Base-by-base conservation (phyloP, 2,329 filamentous ascomycete genomes). In the Salinomyces thailandicus region DNA sequence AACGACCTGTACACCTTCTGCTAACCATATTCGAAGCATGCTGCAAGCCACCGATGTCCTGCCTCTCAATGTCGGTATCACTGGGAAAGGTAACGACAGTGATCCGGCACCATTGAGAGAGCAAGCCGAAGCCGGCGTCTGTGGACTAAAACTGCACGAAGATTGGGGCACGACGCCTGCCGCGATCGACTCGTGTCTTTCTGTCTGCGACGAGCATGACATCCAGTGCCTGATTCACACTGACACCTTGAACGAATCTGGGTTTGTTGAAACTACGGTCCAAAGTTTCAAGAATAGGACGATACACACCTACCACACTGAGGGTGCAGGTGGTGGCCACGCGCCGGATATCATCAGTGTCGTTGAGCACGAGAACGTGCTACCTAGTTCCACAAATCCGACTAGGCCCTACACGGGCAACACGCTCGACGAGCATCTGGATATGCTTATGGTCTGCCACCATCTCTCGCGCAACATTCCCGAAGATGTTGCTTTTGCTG, bases 361-460 rank as follows among this genome's bases (percentile, higher is more conserved):
- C 1, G 89, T 95, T 8, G 85, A 93, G 60, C 80, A 87, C 52
- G 63, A 75, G 32, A 91, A 96, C 55, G 86, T 96, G 2, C 73
- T 96, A 1, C 89, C 89, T 0, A 85, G 80, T 4, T 89, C 81
- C 31, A 96, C 89, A 0, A 96, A 94, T 58, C 89, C 89, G 0
- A 96, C 89, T 1, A 72, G 87, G 2, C 89, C 89, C 0, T 95
- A 79, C 61, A 96, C 89, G 2, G 70, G 72, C 47, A 95, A 96
- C 66, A 96, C 89, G 0, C 73, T 96, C 0, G 89, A 95, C 55
- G 89, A 96, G 62, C 89, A 96, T 62, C 74, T 95, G 11, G 89
- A 96, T 64, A 96, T 96, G 89, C 68, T 95, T 31, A 95, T 95
- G 89, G 85, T 94, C 24, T 96, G 89, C 67, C 89, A 96, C 61